Base-by-base conservation (phyloP, 2,329 filamentous ascomycete species). In the Colletotrichum tabaci region DNA sequence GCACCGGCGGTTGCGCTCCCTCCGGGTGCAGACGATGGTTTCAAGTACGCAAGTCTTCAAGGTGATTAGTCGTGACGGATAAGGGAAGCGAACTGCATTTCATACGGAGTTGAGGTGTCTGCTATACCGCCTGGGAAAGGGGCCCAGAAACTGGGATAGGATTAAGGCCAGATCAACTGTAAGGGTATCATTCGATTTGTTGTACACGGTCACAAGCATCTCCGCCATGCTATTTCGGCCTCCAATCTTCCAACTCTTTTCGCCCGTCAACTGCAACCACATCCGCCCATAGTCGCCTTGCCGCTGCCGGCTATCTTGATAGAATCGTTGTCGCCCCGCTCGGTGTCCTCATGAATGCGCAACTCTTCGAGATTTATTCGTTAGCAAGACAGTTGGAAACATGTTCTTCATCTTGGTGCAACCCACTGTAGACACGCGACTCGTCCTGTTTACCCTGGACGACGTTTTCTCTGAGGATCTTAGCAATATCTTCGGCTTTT, bases 291-390 rank as follows among this genome's bases (percentile, higher is more conserved):
- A n/a, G 69, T 70, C 49, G 78, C 79, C 2, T 73, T 80, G 71
- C 42, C 46, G 15, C 66, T 56, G 42, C 83, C 86, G 2, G 87
- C 87, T 62, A 90, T 85, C 82, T 95, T 97, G 77, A 98, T 90
- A 44, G 92, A 94, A 76, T 98, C 95, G 79, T 99, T 99, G 83
- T 98, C 93, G 65, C 96, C 95, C 75, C 94, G 88, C 82, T 99
- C 96, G 40, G 93, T 99, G 75, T 97, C 86, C 73, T 97, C 89
- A 81, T 98, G 96, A 82, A 99, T 98, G 62, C 92, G 89, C 68
- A 98, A 84, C 79, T 93, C 95, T 98, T 76, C 49, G 26, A 3
- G 13, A 9, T 38, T 18, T 13, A 18, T 35, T 26, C 15, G 26
- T 72, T 38, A 72, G 53, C 35, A 66, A 12, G 18, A 16, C 16